phyloP scores from a whole-genome alignment of 495 filamentous ascomycete species.

The Penicillium coprophilum region DNA sequence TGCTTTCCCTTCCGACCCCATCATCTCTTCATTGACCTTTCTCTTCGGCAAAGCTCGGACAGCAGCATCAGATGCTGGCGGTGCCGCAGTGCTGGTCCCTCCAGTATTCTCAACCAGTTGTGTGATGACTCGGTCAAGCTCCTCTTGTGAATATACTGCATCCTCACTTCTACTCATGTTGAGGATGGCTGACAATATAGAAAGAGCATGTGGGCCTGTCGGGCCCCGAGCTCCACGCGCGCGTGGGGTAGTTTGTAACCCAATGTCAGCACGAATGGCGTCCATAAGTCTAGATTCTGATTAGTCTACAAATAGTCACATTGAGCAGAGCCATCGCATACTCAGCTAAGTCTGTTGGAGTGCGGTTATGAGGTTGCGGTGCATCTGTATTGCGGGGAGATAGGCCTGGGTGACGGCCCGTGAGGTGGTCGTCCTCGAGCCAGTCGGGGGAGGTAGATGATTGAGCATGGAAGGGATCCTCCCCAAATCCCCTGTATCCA shows the following conservation, averaged over 20 bases:
- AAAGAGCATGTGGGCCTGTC: constrained; percentile 32
- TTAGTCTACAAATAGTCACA: constrained; percentile 10
- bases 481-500: constrained; percentile 3
- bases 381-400: constrained; percentile 36
- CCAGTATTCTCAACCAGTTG: constrained; percentile 79
- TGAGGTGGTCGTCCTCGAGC: constrained; percentile 11
- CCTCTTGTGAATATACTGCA: constrained; percentile 89
- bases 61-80: constrained; percentile 72
- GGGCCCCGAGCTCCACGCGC: constrained; percentile 23
- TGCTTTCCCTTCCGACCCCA: constrained; percentile 60
- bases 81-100: constrained; percentile 68
- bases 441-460: constrained; percentile 16
- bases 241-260: constrained; percentile 15
- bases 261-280: constrained; percentile 25
- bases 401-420: constrained; percentile 24
- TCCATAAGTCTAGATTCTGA: constrained; percentile 32
- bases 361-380: constrained; percentile 30
- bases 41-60: constrained; percentile 75
- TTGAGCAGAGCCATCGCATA: constrained; percentile 22
- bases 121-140: constrained; percentile 83
- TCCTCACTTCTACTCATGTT: constrained; percentile 69
- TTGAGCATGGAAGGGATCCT: constrained; percentile 13
- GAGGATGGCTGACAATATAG: constrained; percentile 50
- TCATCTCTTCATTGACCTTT: constrained; percentile 61
- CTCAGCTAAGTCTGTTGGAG: constrained; percentile 35